Base-by-base conservation (phyloP, 2,329 filamentous ascomycete species). In the Catunica adiposa region DNA sequence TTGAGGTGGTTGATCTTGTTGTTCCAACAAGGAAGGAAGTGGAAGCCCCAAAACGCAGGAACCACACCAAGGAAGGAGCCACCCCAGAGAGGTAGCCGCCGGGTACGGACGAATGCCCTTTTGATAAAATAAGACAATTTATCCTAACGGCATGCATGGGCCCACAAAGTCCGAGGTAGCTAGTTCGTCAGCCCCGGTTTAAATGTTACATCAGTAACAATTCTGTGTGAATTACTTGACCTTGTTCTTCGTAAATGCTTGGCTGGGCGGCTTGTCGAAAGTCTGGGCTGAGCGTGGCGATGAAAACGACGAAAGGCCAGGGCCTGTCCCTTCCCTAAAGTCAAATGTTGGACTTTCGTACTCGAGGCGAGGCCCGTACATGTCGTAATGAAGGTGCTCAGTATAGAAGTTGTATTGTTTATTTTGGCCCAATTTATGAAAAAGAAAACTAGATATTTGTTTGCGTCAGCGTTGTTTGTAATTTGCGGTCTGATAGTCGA, bases 11-110 rank as follows among this genome's bases (percentile, higher is more conserved):
- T 44, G 7, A 44, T 44, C 40, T 17, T 17, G 40, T 44, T 44
- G 40, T 44, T 44, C 44, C 44, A 48, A 25, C 6, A 48, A 25
- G 22, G 44, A 46, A 46, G 40, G 40, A 46, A 14, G 11, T 7
- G 22, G 17, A 48, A 48, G 44, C 20, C 20, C 44, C 44, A 48
- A 48, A 48, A 48, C 44, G 44, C 44, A 48, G 44, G 44, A 48
- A 48, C 44, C 44, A 26, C 44, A 7, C 44, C 44, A 23, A 48
- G 44, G 44, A 48, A 48, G 44, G 44, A 48, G 44, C 15, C 6
- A 48, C 44, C 44, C 9, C 44, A 25, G 44, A 48, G 44, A 48
- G 44, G 17, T 48, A 48, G 15, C 44, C 44, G 17, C 4, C 17
- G 38, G 38, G 11, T 42, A 42, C 17, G 5, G 17, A 42, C 17